Conservation (phyloP, 768 basidiomycete species). For the Baorangia bicolor region DNA sequence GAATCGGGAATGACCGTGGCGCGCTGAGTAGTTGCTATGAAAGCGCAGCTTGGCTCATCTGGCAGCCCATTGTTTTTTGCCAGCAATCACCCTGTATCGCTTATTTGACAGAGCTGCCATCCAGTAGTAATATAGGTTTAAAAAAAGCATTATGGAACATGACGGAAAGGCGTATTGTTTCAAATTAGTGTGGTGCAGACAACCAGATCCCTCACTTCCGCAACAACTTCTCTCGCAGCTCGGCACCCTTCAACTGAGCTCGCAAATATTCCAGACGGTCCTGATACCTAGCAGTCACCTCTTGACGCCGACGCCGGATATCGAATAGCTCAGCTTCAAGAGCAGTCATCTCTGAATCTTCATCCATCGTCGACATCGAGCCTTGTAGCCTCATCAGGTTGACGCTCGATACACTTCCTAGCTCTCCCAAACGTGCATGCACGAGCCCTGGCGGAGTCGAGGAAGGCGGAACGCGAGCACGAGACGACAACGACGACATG, state of each 20-base stretch:
- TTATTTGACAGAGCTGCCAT: neutral
- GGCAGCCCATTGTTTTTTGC: neutral
- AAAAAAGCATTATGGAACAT: conserved; percentile 18
- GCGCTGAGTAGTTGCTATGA: neutral
- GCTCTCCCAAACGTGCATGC: conserved; percentile 30
- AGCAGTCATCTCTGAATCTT: conserved; percentile 37
- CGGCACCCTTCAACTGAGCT: conserved; percentile 80
- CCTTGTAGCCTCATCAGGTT: conserved; percentile 50
- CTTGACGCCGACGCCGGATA: conserved; percentile 65
- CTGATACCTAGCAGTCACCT: conserved; percentile 72
- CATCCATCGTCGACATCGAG: conserved; percentile 25
- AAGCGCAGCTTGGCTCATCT: neutral
- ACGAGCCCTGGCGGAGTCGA: conserved; percentile 29
- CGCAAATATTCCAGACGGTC: conserved; percentile 76
- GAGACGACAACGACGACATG: conserved; percentile 57
- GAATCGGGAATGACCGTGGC: neutral
- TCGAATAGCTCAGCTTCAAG: conserved; percentile 65
- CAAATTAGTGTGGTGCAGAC: neutral
- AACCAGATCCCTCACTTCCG: conserved; percentile 44
- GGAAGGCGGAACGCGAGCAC: conserved; percentile 39
- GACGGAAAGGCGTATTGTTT: conserved; percentile 3
- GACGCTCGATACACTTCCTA: conserved; percentile 42
- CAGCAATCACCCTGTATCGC: neutral
- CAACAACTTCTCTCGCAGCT: conserved; percentile 78
- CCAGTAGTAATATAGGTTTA: conserved; percentile 5